These are phyloP conservation scores for Xylariaceae sp. DNA, from an alignment of 2,329 filamentous ascomycete species.

Conservation along the genomic window DNA sequence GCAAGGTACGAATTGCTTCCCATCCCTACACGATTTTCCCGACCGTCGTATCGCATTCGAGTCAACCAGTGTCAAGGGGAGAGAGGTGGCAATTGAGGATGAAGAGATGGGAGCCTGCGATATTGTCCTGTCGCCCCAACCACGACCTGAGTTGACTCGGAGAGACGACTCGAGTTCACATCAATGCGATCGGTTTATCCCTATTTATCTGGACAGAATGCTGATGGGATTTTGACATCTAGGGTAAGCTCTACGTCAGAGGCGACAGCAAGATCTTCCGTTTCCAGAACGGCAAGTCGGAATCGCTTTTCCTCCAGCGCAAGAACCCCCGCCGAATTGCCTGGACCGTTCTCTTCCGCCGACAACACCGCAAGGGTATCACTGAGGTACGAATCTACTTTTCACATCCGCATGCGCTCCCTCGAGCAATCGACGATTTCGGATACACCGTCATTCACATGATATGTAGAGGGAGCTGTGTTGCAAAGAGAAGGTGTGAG, in stretches of 20 bases:
- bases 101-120: too few species aligned
- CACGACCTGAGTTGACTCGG: too few species aligned
- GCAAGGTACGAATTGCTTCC: conserved; percentile 51
- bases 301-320: conserved; percentile 99
- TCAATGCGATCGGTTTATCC: not conserved
- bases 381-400: conserved; percentile 75
- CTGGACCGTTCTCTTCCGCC: conserved; percentile 97
- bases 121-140: too few species aligned
- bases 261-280: conserved; percentile 99
- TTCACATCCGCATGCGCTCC: not conserved
- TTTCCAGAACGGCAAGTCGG: conserved; percentile 99
- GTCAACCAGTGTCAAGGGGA: conserved; percentile 1
- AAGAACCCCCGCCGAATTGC: conserved; percentile 99
- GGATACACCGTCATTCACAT: not conserved
- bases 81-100: not conserved
- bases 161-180: too few species aligned
- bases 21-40: conserved; percentile 11
- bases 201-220: not conserved
- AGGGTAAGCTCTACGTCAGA: conserved; percentile 99
- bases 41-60: conserved; percentile 20
- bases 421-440: not conserved
- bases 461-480: not conserved
- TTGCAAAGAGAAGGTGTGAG: not conserved
- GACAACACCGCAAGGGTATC: conserved; percentile 99
- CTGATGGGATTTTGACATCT: conserved; percentile 1